A percentile compares a stretch with the other conserved stretches of the same genome.
Evolutionary conservation across 306 rosid genomes (phyloP).

Genomic region (Malus asiatica): DNA sequence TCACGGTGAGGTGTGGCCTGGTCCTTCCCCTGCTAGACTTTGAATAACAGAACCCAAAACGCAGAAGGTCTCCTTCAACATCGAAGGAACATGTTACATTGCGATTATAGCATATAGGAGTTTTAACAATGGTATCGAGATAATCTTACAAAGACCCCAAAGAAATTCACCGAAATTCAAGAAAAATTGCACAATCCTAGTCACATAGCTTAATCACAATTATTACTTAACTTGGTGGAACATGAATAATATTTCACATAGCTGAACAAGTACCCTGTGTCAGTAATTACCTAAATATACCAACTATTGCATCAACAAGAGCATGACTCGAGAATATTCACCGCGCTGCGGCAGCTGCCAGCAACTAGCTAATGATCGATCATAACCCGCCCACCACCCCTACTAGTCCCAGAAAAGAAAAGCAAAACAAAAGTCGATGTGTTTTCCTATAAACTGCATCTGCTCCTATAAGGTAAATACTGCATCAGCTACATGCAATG

Average conservation of each 20-base stretch:
- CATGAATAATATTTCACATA: not conserved
- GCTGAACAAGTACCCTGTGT: not conserved
- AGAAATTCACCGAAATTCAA: not conserved
- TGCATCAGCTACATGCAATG: slow-evolving; percentile 27
- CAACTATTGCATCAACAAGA: not conserved
- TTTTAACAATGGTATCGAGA: not conserved
- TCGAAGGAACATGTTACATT: not conserved
- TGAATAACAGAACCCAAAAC: no score
- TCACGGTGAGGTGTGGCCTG: no score
- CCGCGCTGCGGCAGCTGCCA: not conserved
- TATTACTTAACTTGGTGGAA: not conserved
- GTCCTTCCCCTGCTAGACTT: no score
- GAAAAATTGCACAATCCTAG: not conserved
- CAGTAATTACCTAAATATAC: not conserved
- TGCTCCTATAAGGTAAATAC: slow-evolving; percentile 4
- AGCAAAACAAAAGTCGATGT: not conserved
- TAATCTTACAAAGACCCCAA: no score
- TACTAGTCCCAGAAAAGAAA: not conserved
- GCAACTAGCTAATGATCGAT: not conserved
- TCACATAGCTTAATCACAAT: not conserved
- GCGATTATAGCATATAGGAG: not conserved
- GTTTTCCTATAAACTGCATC: slow-evolving; percentile 23
- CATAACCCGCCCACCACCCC: not conserved
- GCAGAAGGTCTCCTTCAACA: no score
- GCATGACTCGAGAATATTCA: not conserved